Base-by-base conservation (phyloP, 208 protist genomes). In the Acanthamoeba comandoni region DNA sequence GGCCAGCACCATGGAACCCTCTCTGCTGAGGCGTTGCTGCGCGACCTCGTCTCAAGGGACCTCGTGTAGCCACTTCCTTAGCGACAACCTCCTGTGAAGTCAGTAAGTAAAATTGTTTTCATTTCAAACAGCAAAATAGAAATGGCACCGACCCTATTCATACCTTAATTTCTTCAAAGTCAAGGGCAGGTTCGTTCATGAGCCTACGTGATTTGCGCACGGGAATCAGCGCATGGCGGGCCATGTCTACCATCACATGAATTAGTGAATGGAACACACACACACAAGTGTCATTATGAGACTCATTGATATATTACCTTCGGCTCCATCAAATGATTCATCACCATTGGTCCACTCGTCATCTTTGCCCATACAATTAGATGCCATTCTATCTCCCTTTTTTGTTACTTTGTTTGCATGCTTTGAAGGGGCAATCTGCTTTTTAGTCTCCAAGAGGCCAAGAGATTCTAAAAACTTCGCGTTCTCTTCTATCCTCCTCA, bases 401-500 rank as follows among this genome's bases (percentile, higher is more conserved):
- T 62, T 62, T 62, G 15, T n/a, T 62, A n/a, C 55, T 62, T 62
- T 62, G 55, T 19, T n/a, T 62, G 55, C n/a, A 19, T 62, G 55
- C 55, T 62, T 15, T n/a, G n/a, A n/a, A n/a, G n/a, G n/a, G n/a
- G n/a, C n/a, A n/a, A n/a, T n/a, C n/a, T n/a, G n/a, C n/a, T n/a
- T n/a, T 29, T 88, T 88, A 2, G 31, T 24, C 43, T 71, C 60
- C 12, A 43, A 13, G 4, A 88, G 39, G 53, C 80, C 80, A 11
- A 88, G 60, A n/a, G 80, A 67, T 51, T 88, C 60, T 19, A 88
- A 51, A 62, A 88, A 71, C 9, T 24, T 17, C 31, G 52, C 35
- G 80, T 88, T 88, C 58, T 88, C 58, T 48, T 88, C 80, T 62
- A 88, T 71, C 9, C 80, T 55, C 58, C 39, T 19, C 43, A 58